These are phyloP conservation scores for Cyberlindnera saturnus DNA, from an alignment of 805 yeast species.

Conservation along the genomic window DNA sequence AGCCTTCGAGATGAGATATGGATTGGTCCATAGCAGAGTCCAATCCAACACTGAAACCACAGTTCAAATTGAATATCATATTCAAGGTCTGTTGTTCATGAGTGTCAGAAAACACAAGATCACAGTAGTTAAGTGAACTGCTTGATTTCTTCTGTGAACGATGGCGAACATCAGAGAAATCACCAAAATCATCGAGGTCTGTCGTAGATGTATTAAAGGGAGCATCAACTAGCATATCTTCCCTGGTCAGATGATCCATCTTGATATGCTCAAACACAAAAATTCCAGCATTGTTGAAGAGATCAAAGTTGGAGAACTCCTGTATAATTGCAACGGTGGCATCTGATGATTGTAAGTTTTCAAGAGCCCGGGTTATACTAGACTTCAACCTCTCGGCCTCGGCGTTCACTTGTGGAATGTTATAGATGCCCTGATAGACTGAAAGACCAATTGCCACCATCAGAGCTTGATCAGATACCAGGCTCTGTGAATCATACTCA, in stretches of 20 bases:
- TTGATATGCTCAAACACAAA: conserved; percentile 15
- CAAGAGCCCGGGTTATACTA: conserved; percentile 11
- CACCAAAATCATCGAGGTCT: conserved; percentile 14
- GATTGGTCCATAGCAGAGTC: conserved; percentile 11
- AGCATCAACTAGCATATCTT: background rate
- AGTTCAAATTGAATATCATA: conserved; percentile 4
- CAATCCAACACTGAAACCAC: conserved; percentile 4
- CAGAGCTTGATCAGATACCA: conserved; percentile 1
- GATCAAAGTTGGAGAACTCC: conserved; percentile 2
- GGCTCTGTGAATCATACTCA: background rate
- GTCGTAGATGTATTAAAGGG: background rate
- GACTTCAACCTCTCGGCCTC: conserved; percentile 16
- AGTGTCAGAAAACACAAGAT: background rate
- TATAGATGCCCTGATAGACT: conserved; percentile 12
- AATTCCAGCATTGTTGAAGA: conserved; percentile 11
- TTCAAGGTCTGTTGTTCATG: conserved; percentile 9
- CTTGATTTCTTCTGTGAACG: background rate
- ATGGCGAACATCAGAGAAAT: conserved; percentile 14
- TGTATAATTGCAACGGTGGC: background rate
- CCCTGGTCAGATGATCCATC: background rate
- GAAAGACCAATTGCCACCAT: conserved; percentile 7
- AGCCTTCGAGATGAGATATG: conserved; percentile 5
- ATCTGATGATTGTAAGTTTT: conserved; percentile 3
- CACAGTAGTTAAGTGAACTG: background rate
- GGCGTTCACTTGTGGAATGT: conserved; percentile 7